Evolutionary conservation across 805 yeast genomes (phyloP).

Genomic region (Schwanniomyces sp.): DNA sequence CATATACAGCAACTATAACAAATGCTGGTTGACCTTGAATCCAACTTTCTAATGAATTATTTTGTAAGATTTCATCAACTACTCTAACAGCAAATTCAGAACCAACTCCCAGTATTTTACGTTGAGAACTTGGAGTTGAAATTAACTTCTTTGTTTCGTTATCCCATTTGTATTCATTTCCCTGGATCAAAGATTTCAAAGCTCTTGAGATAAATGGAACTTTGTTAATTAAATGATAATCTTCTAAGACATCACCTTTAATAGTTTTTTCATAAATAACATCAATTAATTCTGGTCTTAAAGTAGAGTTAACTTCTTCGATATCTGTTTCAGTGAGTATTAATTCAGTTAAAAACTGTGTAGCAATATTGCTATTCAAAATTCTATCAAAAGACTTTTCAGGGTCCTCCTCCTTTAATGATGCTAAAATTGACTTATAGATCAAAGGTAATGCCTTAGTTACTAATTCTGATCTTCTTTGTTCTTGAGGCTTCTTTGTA

Average conservation of each 20-base stretch:
- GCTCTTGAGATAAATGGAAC: conserved; percentile 72
- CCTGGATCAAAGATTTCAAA: conserved; percentile 75
- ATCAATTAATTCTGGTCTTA: conserved; percentile 51
- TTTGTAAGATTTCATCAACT: conserved; percentile 52
- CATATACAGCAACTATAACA: conserved; percentile 77
- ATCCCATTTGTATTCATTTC: conserved; percentile 77
- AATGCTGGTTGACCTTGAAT: conserved; percentile 68
- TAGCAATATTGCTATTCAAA: conserved; percentile 70
- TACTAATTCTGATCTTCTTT: conserved; percentile 70
- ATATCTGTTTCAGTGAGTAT: conserved; percentile 44
- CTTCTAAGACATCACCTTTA: conserved; percentile 66
- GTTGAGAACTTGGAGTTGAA: conserved; percentile 32
- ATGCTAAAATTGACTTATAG: conserved; percentile 48
- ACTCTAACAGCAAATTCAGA: conserved; percentile 57
- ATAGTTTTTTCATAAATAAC: conserved; percentile 54
- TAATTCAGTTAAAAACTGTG: conserved; percentile 80
- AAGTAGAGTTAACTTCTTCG: conserved; percentile 36
- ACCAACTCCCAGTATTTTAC: conserved; percentile 50
- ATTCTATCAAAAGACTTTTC: conserved; percentile 49
- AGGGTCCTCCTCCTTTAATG: conserved; percentile 19
- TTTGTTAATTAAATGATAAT: conserved; percentile 64
- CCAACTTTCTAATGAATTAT: conserved; percentile 59
- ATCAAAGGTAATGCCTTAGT: conserved; percentile 65
- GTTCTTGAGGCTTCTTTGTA: conserved; percentile 80
- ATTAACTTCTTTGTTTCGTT: conserved; percentile 45